These are phyloP conservation scores for Phytophthora multivora DNA, from an alignment of 352 stramenopile genomes.

Conservation along the genomic window DNA sequence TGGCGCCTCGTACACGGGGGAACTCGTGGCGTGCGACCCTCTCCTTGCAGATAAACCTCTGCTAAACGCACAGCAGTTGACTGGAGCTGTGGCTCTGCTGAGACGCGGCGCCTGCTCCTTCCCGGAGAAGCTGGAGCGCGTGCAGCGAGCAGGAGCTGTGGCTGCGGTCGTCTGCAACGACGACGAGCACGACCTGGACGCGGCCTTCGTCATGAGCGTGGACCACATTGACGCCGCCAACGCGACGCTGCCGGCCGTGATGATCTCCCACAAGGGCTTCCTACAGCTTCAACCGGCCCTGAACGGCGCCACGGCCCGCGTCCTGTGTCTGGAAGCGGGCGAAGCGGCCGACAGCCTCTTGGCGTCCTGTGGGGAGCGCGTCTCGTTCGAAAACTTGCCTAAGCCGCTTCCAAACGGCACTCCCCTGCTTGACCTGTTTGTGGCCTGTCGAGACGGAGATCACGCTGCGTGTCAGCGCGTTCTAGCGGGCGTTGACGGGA, in stretches of 20 bases:
- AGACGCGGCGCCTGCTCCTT: conserved; percentile 71
- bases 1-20: conserved; percentile 48
- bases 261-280: conserved; percentile 61
- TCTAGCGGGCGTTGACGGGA: conserved; percentile 21
- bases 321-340: conserved; percentile 55
- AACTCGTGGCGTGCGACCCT: conserved; percentile 52
- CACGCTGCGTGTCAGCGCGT: conserved; percentile 47
- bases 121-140: conserved; percentile 66
- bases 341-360: conserved; percentile 45
- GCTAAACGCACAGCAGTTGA: conserved; percentile 40
- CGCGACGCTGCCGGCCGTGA: conserved; percentile 68
- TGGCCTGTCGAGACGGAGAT: conserved; percentile 46
- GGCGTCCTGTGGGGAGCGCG: conserved; percentile 12
- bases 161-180: conserved; percentile 76
- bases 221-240: conserved; percentile 69
- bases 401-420: conserved; percentile 1
- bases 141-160: conserved; percentile 57
- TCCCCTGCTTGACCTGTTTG: conserved; percentile 17
- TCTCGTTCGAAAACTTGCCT: conserved; percentile 32
- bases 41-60: conserved; percentile 49
- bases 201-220: conserved; percentile 79
- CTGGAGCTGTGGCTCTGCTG: conserved; percentile 51
- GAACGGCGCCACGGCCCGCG: conserved; percentile 29
- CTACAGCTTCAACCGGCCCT: conserved; percentile 33
- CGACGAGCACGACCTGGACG: conserved; percentile 46